Evolutionary conservation across 768 basidiomycete genomes (phyloP), one percentile per base, ranked within the genome.

Genomic region (Asterophora parasitica): DNA sequence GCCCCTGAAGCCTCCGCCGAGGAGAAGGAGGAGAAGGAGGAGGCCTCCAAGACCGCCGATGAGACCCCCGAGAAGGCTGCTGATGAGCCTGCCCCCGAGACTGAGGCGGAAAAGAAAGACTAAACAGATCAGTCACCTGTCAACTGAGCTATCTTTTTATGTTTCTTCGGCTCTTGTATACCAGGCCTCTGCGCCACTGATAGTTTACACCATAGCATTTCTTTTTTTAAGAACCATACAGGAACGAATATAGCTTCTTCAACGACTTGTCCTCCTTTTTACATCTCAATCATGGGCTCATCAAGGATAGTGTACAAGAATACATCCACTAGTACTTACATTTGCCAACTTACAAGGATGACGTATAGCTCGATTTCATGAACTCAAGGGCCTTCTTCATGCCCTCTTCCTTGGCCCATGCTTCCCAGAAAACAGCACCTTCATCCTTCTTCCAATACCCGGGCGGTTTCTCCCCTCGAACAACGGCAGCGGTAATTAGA

Each of bases 391-490:
- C 38, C 26, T 40, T 40, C 39, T 13, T 34, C 48, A 56, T 54
- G 26, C 62, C 66, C 53, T 91, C 88, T 58, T 85, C 85, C 32
- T 71, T 74, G 20, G 86, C 79, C 85, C 87, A 88, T 15, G 83
- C 81, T 44, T 82, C 77, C 81, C 85, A 89, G 59, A 90, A 92
- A 19, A 73, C 73, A 3, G 80, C 71, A 13, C 65, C 80, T 46
- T 88, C 80, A 2, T 79, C 80, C 53, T 78, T 77, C 32, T 74
- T 72, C 85, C 89, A 96, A 61, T 92, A 94, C 53, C 80, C 68
- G 1, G 90, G 81, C 5, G 77, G 66, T 12, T 71, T 69, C 44
- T 78, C 70, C 0, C 84, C 84, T 37, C 75, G 77, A 7, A 88
- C 88, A 4, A 84, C 83, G 10, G 74, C 77, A 46, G 80, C 81